A percentile compares a stretch with the other conserved stretches of the same genome.
Conservation (phyloP, 495 filamentous ascomycete genomes). For the Aspergillus campestris region DNA sequence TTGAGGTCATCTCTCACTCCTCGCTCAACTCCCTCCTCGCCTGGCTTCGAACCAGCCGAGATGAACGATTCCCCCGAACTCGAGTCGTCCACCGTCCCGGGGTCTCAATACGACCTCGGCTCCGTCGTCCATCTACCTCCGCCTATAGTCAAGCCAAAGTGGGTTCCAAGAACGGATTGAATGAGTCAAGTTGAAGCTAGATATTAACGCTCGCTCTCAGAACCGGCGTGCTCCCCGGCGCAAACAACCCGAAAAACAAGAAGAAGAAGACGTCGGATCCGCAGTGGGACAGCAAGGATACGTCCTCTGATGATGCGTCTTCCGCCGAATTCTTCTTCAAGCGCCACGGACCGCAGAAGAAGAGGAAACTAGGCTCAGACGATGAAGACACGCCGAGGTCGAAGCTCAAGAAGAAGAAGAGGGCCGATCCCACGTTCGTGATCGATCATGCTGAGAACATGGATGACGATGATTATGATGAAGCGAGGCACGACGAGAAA, state of each 20-base stretch:
- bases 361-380: not conserved
- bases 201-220: not conserved
- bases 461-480: too few species aligned
- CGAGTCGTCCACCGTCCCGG: too few species aligned
- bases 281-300: not conserved
- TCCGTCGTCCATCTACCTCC: too few species aligned
- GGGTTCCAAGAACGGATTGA: too few species aligned
- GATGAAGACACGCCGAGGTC: not conserved
- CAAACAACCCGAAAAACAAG: not conserved
- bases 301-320: too few species aligned
- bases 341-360: not conserved
- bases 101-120: too few species aligned
- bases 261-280: not conserved
- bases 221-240: not conserved
- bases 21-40: too few species aligned
- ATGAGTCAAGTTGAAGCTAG: not conserved
- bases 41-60: too few species aligned
- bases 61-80: too few species aligned
- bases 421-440: constrained; percentile 1
- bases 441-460: too few species aligned
- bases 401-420: constrained; percentile 7
- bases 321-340: not conserved
- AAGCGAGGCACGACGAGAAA: not conserved
- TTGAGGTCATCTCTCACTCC: too few species aligned
- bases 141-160: too few species aligned